phyloP scores from a whole-genome alignment of 345 rosid genomes.

The Nasturtium officinale region DNA sequence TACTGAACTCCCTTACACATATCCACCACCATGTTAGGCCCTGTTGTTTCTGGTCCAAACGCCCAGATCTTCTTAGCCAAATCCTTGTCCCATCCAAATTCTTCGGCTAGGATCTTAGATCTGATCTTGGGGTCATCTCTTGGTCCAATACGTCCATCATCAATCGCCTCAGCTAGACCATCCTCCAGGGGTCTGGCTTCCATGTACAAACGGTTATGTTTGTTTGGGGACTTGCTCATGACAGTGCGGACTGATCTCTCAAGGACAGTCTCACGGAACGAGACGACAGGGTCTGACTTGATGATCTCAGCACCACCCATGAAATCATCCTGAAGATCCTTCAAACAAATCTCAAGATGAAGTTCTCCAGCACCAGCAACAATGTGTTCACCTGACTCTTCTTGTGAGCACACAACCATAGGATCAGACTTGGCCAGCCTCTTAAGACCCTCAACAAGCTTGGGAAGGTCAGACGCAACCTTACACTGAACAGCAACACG shows the following conservation, averaged over 20 bases:
- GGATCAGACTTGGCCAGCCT: conserved; percentile 88
- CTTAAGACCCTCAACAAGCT: conserved; percentile 86
- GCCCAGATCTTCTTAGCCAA: conserved; percentile 90
- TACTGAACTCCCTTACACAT: conserved; percentile 96
- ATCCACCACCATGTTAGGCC: conserved; percentile 85
- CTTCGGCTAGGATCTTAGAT: conserved; percentile 72
- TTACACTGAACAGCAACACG: conserved; percentile 92
- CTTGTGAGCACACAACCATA: conserved; percentile 78
- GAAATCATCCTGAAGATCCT: conserved; percentile 79
- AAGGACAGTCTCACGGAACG: conserved; percentile 63
- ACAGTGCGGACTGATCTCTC: conserved; percentile 39
- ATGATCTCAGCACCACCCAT: conserved; percentile 87
- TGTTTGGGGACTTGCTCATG: conserved; percentile 45
- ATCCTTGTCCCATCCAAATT: conserved; percentile 91
- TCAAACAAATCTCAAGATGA: conserved; percentile 76
- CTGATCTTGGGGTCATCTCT: conserved; percentile 82
- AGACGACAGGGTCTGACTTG: conserved; percentile 74
- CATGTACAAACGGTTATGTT: conserved; percentile 88
- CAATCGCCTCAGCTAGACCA: conserved; percentile 82
- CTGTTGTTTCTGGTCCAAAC: conserved; percentile 82
- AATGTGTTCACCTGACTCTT: conserved; percentile 86
- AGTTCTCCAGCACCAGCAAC: conserved; percentile 90
- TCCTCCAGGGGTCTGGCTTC: conserved; percentile 84
- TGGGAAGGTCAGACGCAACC: conserved; percentile 85
- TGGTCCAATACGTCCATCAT: conserved; percentile 79